Evolutionary conservation across 1,139 yeast species (phyloP).

Genomic region (Candida frijolesensis): DNA sequence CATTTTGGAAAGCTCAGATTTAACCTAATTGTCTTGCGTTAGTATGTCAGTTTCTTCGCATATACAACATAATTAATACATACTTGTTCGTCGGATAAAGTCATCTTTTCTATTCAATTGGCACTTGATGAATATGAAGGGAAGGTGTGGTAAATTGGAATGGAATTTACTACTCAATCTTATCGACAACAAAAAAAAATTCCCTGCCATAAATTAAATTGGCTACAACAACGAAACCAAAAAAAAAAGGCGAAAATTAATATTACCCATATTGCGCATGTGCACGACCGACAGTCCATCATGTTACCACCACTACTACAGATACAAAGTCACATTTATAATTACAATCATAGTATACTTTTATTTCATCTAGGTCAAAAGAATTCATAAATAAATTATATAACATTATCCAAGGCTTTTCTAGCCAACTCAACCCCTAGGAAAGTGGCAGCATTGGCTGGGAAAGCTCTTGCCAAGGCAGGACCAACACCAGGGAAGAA

Average conservation of each 20-base stretch:
- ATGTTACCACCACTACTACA: neutral
- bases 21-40: conserved; percentile 55
- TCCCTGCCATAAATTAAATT: neutral
- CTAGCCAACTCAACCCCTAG: conserved; percentile 92
- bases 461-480: conserved; percentile 91
- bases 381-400: conserved; percentile 17
- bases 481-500: conserved; percentile 99
- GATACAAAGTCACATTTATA: neutral
- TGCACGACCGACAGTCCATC: conserved; percentile 5
- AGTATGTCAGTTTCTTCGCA: conserved; percentile 5
- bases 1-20: conserved; percentile 95
- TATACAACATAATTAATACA: conserved; percentile 19
- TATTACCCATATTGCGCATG: neutral
- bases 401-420: conserved; percentile 53
- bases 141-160: neutral
- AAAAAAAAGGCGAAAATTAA: neutral
- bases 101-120: conserved; percentile 27
- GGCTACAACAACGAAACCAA: neutral
- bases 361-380: neutral
- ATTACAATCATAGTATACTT: neutral
- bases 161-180: conserved; percentile 2
- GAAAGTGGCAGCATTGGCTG: conserved; percentile 97
- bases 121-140: neutral
- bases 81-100: conserved; percentile 52
- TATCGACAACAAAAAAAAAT: conserved; percentile 11